Evolutionary conservation across 208 protist genomes (phyloP).

Genomic region (Trypanosoma grayi): DNA sequence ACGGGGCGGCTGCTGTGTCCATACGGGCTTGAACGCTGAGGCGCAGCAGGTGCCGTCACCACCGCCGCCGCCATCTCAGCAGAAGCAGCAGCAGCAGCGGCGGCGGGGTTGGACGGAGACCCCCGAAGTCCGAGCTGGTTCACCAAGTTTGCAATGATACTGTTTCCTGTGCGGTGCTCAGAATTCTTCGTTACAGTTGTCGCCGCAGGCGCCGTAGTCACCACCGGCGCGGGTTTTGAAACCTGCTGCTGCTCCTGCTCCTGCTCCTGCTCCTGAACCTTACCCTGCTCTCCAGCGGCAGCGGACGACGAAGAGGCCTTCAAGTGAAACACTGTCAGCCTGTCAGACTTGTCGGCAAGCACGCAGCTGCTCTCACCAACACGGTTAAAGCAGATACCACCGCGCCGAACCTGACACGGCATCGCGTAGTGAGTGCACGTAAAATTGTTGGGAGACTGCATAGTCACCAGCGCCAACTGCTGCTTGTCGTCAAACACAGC

Average conservation of each 20-base stretch:
- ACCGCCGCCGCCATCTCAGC: not conserved
- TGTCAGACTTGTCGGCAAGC: conserved; percentile 22
- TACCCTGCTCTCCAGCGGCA: no score
- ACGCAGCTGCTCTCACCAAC: conserved; percentile 18
- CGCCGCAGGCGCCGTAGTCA: not conserved
- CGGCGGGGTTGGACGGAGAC: not conserved
- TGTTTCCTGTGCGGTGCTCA: not conserved
- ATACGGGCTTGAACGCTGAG: conserved; percentile 9
- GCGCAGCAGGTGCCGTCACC: not conserved
- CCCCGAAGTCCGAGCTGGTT: conserved; percentile 17
- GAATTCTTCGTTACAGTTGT: not conserved
- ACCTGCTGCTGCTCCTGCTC: not conserved
- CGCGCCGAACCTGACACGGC: conserved; percentile 28
- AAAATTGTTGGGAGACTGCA: conserved; percentile 25
- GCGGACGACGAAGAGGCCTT: not conserved
- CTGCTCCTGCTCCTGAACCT: not conserved
- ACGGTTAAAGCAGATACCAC: conserved; percentile 71
- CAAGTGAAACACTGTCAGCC: conserved; percentile 20
- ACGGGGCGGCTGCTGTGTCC: conserved; percentile 12
- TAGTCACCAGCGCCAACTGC: conserved; percentile 41
- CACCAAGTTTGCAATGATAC: conserved; percentile 24
- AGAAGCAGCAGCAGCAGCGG: not conserved
- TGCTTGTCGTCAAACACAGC: conserved; percentile 69
- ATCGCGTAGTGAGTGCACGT: conserved; percentile 42
- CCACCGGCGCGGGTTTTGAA: not conserved